Base-by-base conservation (phyloP, 75 land plant genomes). In the Pinus taeda region DNA sequence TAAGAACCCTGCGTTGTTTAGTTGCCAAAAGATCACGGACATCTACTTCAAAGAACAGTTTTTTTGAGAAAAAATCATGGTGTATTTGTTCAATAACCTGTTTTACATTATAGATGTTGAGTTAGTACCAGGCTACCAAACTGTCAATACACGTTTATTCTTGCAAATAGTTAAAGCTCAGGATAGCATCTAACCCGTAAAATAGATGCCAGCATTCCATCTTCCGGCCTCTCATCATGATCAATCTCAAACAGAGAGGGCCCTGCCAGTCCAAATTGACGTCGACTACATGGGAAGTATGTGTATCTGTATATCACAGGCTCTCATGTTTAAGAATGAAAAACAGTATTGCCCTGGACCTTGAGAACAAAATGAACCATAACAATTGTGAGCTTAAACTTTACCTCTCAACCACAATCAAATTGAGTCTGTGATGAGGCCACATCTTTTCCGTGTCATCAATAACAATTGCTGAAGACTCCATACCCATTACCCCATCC, bases 401-500 rank as follows among this genome's bases (percentile, higher is more conserved):
- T 26, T 88, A 91, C 98, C 99, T 88, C 82, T 97, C 99, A 12
- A 97, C 98, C 39, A 88, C 90, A 65, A 97, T 97, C 77, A 97
- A 84, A 72, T 97, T 97, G 57, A 85, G 87, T 74, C 90, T 88
- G 80, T 97, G 87, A 80, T 97, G 99, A 11, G 99, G 99, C 99
- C 99, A 97, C 59, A 97, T 98, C 71, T 88, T 86, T 37, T 87
- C 87, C 74, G 99, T 93, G 74, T 97, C 99, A 85, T 97, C 99
- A 85, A 97, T 95, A 24, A 97, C 95, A 12, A 97, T 88, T 13
- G 95, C 96, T 56, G 90, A 90, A n/a, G 98, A 95, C 79, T 97
- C 99, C 96, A 97, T 88, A 22, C 99, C 99, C 75, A 97, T 74
- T 22, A 97, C 98, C 12, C 99, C 99, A 77, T 95, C 99, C 74